Evolutionary conservation across 2,329 filamentous ascomycete genomes (phyloP).

Genomic region (Sporothrix pallida): DNA sequence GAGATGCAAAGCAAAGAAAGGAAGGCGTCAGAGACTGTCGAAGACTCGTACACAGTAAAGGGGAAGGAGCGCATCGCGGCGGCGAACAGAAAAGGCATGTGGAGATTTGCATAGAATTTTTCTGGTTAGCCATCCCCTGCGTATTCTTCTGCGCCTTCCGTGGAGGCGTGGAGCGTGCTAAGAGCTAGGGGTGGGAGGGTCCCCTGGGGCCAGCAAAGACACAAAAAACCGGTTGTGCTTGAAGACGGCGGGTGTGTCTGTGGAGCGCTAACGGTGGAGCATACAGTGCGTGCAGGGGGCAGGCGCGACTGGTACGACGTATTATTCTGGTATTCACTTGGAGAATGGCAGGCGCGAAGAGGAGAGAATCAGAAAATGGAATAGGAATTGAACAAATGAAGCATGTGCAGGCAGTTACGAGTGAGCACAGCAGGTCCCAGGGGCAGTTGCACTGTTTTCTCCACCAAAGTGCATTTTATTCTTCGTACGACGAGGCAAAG

Average conservation of each 20-base stretch:
- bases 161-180: background rate
- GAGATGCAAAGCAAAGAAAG: background rate
- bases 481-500: background rate
- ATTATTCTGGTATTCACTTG: too few species aligned
- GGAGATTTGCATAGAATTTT: constrained; percentile 24
- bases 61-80: constrained; percentile 25
- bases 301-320: background rate
- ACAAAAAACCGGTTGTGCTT: constrained; percentile 32
- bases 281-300: background rate
- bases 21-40: background rate
- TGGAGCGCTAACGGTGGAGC: constrained; percentile 31
- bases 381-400: background rate
- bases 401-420: constrained; percentile 7
- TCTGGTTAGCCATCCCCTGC: constrained; percentile 5
- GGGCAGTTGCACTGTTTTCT: constrained; percentile 12
- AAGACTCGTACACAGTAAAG: background rate
- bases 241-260: background rate
- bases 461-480: constrained; percentile 8
- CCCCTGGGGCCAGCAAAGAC: background rate
- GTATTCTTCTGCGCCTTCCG: constrained; percentile 6
- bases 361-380: background rate
- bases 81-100: constrained; percentile 17
- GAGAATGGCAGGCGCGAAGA: background rate
- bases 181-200: constrained; percentile 2
- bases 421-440: constrained; percentile 8